phyloP scores from a whole-genome alignment of 2,329 filamentous ascomycete genomes.

The Fusarium longipes region DNA sequence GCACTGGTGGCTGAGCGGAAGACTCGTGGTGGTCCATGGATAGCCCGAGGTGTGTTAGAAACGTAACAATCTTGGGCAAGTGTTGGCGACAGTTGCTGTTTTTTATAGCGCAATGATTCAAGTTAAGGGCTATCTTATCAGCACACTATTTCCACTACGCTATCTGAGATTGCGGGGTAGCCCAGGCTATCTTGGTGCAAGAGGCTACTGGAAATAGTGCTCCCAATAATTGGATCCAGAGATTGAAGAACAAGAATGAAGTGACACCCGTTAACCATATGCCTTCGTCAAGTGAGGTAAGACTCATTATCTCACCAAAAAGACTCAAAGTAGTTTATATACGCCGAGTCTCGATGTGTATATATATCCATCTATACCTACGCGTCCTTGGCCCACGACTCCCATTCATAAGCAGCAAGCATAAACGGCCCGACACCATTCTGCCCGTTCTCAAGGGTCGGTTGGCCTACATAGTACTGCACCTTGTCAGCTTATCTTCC shows the following conservation, averaged over 20 bases:
- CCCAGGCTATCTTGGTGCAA: background rate
- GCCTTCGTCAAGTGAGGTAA: no score
- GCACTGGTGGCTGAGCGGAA: background rate
- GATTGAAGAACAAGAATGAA: rapidly evolving
- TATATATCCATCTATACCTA: background rate
- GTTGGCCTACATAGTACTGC: constrained; percentile 33
- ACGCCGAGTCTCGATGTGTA: rapidly evolving
- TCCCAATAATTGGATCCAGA: background rate
- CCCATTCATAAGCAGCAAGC: constrained; percentile 39
- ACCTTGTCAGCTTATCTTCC: rapidly evolving
- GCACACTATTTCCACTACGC: background rate
- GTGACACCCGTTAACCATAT: background rate
- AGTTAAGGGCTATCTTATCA: background rate
- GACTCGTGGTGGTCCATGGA: background rate
- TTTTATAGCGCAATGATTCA: background rate
- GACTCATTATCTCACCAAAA: no score
- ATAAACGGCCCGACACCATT: constrained; percentile 38
- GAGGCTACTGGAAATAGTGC: background rate
- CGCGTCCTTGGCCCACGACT: constrained; percentile 26
- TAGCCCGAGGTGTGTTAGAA: background rate
- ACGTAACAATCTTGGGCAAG: background rate
- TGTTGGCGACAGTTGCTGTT: background rate
- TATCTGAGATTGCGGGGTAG: background rate
- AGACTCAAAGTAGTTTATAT: no score
- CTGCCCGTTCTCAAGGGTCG: constrained; percentile 23